Base-by-base conservation (phyloP, 306 rosid species). In the Ziziphus jujuba region DNA sequence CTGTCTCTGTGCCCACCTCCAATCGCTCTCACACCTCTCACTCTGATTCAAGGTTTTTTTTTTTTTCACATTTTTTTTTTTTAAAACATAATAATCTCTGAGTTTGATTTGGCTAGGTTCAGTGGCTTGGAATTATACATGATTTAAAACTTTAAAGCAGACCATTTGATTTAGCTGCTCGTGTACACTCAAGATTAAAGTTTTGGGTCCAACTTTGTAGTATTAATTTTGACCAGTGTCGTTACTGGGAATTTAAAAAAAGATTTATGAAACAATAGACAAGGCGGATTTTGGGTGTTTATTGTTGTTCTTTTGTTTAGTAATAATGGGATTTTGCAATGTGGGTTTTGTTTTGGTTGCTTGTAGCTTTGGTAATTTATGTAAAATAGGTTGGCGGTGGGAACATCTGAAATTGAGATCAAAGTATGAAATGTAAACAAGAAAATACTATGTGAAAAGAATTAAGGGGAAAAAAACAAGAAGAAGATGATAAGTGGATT, bases 1-100 rank as follows among this genome's bases (percentile, higher is more conserved):
- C 85, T 34, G 49, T 67, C 35, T 17, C 85, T 34, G 49, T 44
- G 36, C 36, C 75, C 38, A 9, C 77, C 55, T 43, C 81, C 59
- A 71, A 45, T 75, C 71, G 77, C 40, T 63, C 65, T 59, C 75
- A 52, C 38, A 66, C 36, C 60, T 79, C 70, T 21, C 72, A 73
- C 65, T 65, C 70, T 28, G 86, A 78, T 63, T 62, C 77, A 61
- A 84, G 90, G 92, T 84, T 77, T 60, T 56, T 34, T 40, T 0
- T 6, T 23, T 38, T 5, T 38, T 23, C 52, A 28, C 2, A 19
- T 4, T 56, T 64, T 16, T 53, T 8, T 13, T 49, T 23, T 12
- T 56, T 14, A 19, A n/a, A 28, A 3, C 3, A 7, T 15, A 7
- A 33, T n/a, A 9, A 36, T 51, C 35, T 44, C 51, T 71, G 38